These are phyloP conservation scores for Aureobasidium sp. DNA, from an alignment of 2,329 filamentous ascomycete species.

Conservation along the genomic window DNA sequence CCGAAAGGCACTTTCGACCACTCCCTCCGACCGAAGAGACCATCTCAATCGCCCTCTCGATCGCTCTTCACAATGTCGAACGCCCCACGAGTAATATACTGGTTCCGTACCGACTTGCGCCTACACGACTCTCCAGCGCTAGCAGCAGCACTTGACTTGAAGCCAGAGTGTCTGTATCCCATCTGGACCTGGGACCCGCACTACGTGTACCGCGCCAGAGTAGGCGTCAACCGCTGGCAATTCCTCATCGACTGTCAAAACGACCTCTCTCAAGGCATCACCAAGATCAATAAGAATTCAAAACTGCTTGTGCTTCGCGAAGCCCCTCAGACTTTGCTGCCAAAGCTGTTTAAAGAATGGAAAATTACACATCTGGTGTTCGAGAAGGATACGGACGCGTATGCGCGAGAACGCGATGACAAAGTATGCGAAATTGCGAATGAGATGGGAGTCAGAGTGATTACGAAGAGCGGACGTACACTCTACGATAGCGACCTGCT, in stretches of 20 bases:
- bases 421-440: conserved; percentile 50
- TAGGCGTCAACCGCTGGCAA: conserved; percentile 65
- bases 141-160: conserved; percentile 59
- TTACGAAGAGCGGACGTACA: conserved; percentile 57
- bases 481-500: conserved; percentile 66
- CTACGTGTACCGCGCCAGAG: conserved; percentile 64
- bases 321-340: conserved; percentile 60
- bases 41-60: background rate
- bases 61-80: conserved; percentile 17
- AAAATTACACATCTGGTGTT: conserved; percentile 67
- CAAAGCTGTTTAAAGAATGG: conserved; percentile 66
- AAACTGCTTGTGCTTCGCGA: conserved; percentile 66
- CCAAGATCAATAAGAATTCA: conserved; percentile 59
- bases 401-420: conserved; percentile 56
- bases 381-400: conserved; percentile 70
- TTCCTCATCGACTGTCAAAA: conserved; percentile 67
- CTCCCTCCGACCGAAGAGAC: background rate
- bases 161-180: conserved; percentile 61
- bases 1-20: background rate
- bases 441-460: conserved; percentile 57
- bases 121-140: conserved; percentile 70
- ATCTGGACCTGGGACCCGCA: conserved; percentile 77
- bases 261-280: conserved; percentile 59
- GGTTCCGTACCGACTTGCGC: conserved; percentile 70
- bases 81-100: conserved; percentile 56